Conservation (phyloP, 805 yeast species). For the Deakozyma indianensis region DNA sequence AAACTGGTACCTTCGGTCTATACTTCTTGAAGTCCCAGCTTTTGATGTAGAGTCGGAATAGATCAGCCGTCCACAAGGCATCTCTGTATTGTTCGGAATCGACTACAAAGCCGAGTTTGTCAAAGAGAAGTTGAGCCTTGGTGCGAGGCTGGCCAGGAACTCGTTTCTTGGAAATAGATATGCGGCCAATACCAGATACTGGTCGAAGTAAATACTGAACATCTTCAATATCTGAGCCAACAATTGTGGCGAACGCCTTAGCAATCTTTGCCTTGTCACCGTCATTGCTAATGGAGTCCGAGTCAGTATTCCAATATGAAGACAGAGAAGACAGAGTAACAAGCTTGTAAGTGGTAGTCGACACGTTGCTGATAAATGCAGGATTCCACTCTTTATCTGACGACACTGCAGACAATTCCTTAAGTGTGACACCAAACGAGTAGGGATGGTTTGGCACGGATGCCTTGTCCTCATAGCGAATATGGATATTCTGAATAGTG, state of each 20-base stretch:
- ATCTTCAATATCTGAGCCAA: slow-evolving; percentile 10
- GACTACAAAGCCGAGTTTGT: slow-evolving; percentile 76
- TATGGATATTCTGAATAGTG: slow-evolving; percentile 79
- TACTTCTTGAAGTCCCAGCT: slow-evolving; percentile 60
- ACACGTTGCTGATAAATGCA: slow-evolving; percentile 62
- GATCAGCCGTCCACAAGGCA: slow-evolving; percentile 65
- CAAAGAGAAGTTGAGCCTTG: slow-evolving; percentile 61
- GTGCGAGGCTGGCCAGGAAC: slow-evolving; percentile 33
- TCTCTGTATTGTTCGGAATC: slow-evolving; percentile 79
- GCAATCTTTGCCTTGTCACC: slow-evolving; percentile 18
- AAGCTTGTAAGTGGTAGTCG: slow-evolving; percentile 56
- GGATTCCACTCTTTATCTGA: slow-evolving; percentile 79
- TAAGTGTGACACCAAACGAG: slow-evolving; percentile 67
- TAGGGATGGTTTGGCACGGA: slow-evolving; percentile 63
- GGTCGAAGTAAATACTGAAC: slow-evolving; percentile 51
- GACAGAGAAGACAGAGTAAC: slow-evolving; percentile 61
- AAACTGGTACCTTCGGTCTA: slow-evolving; percentile 41
- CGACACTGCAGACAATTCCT: slow-evolving; percentile 83
- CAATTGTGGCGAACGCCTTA: slow-evolving; percentile 26
- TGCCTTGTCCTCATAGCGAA: slow-evolving; percentile 75
- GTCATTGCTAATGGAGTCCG: slow-evolving; percentile 31
- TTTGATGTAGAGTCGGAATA: slow-evolving; percentile 61
- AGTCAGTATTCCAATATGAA: slow-evolving; percentile 71
- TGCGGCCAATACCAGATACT: slow-evolving; percentile 74
- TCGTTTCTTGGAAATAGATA: slow-evolving; percentile 62